phyloP scores from a whole-genome alignment of 768 basidiomycete genomes.

The Lyophyllum shimeji region DNA sequence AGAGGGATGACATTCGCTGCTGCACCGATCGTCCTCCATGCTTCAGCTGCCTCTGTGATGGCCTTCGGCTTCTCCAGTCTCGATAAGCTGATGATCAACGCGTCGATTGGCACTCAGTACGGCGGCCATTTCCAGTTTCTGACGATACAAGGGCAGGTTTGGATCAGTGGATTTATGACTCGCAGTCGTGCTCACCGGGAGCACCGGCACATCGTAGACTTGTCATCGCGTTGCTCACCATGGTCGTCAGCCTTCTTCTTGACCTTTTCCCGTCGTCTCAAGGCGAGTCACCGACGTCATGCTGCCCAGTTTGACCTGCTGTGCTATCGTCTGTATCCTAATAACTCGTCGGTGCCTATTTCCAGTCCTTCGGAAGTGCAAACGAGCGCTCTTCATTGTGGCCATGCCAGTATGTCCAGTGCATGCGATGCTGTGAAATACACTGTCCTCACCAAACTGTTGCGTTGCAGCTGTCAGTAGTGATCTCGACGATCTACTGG shows the following conservation, averaged over 20 bases:
- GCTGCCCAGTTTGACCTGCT: too few relatives aligned
- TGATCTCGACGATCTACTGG: constrained; percentile 66
- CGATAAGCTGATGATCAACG: constrained; percentile 22
- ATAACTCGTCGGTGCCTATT: constrained; percentile 1
- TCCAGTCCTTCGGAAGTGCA: constrained; percentile 42
- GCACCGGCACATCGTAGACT: constrained; percentile 26
- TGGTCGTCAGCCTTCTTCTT: constrained; percentile 30
- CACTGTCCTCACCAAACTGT: background rate
- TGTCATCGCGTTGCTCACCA: constrained; percentile 32
- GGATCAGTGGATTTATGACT: background rate
- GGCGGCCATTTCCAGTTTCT: constrained; percentile 73
- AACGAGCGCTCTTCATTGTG: constrained; percentile 60
- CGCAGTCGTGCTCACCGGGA: background rate
- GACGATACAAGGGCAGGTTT: constrained; percentile 72
- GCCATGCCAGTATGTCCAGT: constrained; percentile 57
- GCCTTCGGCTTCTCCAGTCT: constrained; percentile 35
- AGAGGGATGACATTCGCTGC: constrained; percentile 1
- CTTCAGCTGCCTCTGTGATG: constrained; percentile 32
- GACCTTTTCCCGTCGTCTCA: constrained; percentile 31
- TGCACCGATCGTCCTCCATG: constrained; percentile 26
- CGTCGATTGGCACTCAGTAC: constrained; percentile 41
- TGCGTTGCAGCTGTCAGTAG: constrained; percentile 30
- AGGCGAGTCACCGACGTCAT: constrained; percentile 27
- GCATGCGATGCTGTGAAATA: background rate
- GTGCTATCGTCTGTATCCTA: background rate